phyloP scores from a whole-genome alignment of 176 grass and related monocot species.

The Miscanthus lutarioriparius region DNA sequence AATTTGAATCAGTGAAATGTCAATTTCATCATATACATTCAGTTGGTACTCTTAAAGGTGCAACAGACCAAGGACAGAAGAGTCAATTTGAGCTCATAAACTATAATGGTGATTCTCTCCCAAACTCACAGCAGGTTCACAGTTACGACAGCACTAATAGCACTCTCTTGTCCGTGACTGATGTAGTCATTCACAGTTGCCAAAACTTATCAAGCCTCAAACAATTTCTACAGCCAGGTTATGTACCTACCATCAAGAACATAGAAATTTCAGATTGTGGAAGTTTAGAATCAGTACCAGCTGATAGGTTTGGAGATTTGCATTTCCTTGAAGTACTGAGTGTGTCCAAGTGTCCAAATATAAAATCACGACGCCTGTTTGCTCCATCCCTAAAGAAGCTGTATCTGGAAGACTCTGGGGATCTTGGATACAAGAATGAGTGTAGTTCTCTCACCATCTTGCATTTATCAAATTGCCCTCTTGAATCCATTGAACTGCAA shows the following conservation, averaged over 20 bases:
- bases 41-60: neutral
- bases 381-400: neutral
- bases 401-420: neutral
- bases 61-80: neutral
- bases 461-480: neutral
- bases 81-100: fast-evolving
- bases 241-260: neutral
- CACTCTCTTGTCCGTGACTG: neutral
- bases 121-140: neutral
- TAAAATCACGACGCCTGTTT: neutral
- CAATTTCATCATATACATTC: neutral
- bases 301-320: neutral
- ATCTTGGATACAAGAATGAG: neutral
- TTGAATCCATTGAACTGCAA: neutral
- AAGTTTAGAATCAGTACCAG: neutral
- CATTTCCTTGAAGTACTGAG: neutral
- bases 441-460: neutral
- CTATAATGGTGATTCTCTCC: neutral
- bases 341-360: neutral
- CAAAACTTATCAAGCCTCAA: neutral
- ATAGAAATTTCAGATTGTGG: fast-evolving
- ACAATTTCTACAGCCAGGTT: neutral
- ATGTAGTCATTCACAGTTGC: neutral
- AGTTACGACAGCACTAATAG: neutral
- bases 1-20: neutral